Base-by-base conservation (phyloP, 345 rosid species). In the Rubroshorea leprosula region DNA sequence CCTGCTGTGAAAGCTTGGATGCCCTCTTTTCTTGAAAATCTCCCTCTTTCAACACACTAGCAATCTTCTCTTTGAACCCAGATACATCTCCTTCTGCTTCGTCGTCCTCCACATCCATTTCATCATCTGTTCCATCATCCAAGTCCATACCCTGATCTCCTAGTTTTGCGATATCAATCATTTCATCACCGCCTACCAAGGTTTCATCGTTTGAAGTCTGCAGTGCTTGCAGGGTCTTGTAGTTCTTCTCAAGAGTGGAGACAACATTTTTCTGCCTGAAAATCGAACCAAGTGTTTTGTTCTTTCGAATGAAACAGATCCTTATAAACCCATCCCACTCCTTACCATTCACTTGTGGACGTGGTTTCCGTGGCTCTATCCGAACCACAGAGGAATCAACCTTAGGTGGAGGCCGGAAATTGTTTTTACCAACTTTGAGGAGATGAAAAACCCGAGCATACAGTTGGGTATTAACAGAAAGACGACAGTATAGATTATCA, bases 371-470 rank as follows among this genome's bases (percentile, higher is more conserved):
- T 0, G 96, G 98, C 59, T 92, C 95, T 10, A 92, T 86, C 17
- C 98, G 66, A 55, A 92, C 98, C 10, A 92, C 95, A 5, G 98
- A 89, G 19, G 96, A 92, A 60, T 92, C 98, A 20, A 92, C 98
- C 72, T 92, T 92, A 0, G 96, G 96, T 0, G 98, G 96, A 0
- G 98, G 98, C 23, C 95, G 85, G 76, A 86, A 91, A 66, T 91
- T 91, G 73, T 91, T 91, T 76, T 78, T 91, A 24, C 96, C 98
- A 0, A 89, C 95, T 78, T 89, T 92, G 64, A 92, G 96, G 6
- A 92, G 89, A 62, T 89, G 96, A 11, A 78, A 84, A 29, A 86
- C 96, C 61, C 95, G 82, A 23, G 98, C 90, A 47, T 85, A 78
- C 1, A 92, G 83, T 65, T 92, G 98, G 52, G 89, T 73, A 70